A percentile compares a stretch with the other conserved stretches of the same genome.
These are phyloP conservation scores for Fusarium napiforme DNA, from an alignment of 2,329 filamentous ascomycete genomes.

Conservation along the genomic window DNA sequence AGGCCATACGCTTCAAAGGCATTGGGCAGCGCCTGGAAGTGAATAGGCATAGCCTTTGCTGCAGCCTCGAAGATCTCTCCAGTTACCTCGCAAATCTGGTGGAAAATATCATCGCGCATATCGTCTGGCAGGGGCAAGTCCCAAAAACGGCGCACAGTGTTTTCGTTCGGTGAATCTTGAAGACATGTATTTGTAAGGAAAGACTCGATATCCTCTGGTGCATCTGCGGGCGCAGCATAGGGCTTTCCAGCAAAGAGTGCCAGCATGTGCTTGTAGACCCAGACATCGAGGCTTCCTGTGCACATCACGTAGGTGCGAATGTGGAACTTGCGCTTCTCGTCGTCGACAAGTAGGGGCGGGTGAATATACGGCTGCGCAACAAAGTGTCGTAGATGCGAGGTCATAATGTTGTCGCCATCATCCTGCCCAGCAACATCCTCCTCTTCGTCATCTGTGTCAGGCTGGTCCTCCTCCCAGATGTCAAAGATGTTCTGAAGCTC, in stretches of 20 bases:
- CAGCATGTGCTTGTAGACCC: constrained; percentile 91
- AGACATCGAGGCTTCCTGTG: constrained; percentile 79
- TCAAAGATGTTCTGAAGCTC: constrained; percentile 91
- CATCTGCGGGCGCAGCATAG: constrained; percentile 74
- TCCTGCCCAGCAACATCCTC: constrained; percentile 56
- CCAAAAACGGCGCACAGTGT: constrained; percentile 81
- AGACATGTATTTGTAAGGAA: constrained; percentile 97
- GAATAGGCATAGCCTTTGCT: constrained; percentile 82
- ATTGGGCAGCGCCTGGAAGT: constrained; percentile 90
- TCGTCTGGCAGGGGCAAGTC: constrained; percentile 60
- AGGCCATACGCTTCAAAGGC: constrained; percentile 93
- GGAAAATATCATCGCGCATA: constrained; percentile 73
- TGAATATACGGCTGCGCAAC: constrained; percentile 95
- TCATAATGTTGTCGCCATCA: constrained; percentile 71
- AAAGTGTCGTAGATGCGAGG: constrained; percentile 94
- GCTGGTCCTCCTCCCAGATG: constrained; percentile 80
- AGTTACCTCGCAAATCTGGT: constrained; percentile 78
- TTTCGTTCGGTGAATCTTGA: constrained; percentile 70
- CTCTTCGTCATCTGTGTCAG: constrained; percentile 72
- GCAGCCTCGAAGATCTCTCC: constrained; percentile 88
- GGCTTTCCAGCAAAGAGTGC: constrained; percentile 85
- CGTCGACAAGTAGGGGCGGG: constrained; percentile 76
- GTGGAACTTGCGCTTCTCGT: constrained; percentile 87
- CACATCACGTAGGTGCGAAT: constrained; percentile 92
- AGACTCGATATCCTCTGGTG: constrained; percentile 66